Evolutionary conservation across 108 stramenopile species (phyloP), one percentile per base, ranked within the genome.

Genomic region (Parietichytrium sp.): DNA sequence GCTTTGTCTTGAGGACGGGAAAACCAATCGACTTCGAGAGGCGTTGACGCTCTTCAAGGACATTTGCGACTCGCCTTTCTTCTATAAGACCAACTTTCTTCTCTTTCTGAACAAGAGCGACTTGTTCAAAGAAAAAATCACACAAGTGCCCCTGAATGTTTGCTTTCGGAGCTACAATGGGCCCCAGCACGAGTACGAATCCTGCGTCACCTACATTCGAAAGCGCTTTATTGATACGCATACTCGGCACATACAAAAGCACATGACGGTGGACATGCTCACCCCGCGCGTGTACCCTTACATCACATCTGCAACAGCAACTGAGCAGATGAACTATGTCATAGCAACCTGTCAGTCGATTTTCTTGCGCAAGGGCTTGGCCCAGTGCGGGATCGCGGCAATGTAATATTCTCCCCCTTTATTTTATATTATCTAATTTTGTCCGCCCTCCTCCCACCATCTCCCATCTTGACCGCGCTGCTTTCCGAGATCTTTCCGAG

Each of bases 231-330:
- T 80, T 15, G 36, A 49, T 13, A 6, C 26, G 33, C n/a, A n/a
- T n/a, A 77, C 79, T 29, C 38, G 51, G 27, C 52, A 78, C 18
- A 52, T 47, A 36, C 51, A 83, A 53, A 54, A 36, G 4, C 55
- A 42, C 27, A 20, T 38, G 20, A 8, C 55, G 0, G 55, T 61
- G 23, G 84, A 85, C 48, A 83, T 38, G n/a, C 78, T 85, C 48
- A 61, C 81, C 36, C 82, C 81, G 48, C 27, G 81, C 23, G 87
- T 91, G 25, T 89, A 88, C 80, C 85, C 87, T 78, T 89, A 90
- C 83, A 78, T 85, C 8, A 91, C 90, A n/a, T 89, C 88, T 79
- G 90, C 90, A 27, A 91, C 90, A 13, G 90, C 89, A 78, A 91
- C 89, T 31, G 79, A 84, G 45, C 88, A 88, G 81, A 84, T 91